Conservation (phyloP, 2,329 filamentous ascomycete species). For the Aspergillus ruber region DNA sequence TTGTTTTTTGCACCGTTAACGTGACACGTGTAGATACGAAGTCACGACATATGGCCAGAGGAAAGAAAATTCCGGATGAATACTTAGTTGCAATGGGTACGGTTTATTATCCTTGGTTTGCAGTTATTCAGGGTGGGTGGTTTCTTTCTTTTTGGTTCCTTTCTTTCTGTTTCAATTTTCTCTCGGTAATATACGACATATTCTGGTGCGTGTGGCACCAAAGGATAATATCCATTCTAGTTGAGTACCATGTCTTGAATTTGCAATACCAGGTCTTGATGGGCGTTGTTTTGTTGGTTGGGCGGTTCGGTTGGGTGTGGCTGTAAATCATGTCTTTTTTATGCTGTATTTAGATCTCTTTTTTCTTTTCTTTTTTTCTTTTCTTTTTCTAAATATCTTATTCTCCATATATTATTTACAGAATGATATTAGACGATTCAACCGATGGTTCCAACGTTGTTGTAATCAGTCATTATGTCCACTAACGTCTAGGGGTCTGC, state of each 20-base stretch:
- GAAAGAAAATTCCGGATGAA: neutral
- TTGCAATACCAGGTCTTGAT: neutral
- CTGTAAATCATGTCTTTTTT: neutral
- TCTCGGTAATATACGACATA: neutral
- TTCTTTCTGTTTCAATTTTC: neutral
- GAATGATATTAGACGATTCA: no score
- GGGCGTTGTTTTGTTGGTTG: neutral
- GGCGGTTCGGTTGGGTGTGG: neutral
- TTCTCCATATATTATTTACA: neutral
- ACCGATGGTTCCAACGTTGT: no score
- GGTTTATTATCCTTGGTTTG: neutral
- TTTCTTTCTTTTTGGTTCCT: neutral
- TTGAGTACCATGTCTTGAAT: neutral
- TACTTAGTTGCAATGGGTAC: neutral
- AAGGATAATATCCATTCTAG: no score
- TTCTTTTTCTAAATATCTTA: no score
- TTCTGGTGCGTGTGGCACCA: no score
- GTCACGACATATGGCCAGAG: neutral
- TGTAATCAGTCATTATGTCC: no score
- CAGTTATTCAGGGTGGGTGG: neutral
- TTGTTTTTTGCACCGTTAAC: neutral
- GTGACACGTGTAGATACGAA: neutral
- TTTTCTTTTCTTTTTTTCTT: neutral
- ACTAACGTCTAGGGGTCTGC: no score
- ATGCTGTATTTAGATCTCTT: neutral